Percentiles rank a stretch among this genome's conserved stretches.
phyloP scores from a whole-genome alignment of 441 rosid species.

The Pelargonium fulgidum region DNA sequence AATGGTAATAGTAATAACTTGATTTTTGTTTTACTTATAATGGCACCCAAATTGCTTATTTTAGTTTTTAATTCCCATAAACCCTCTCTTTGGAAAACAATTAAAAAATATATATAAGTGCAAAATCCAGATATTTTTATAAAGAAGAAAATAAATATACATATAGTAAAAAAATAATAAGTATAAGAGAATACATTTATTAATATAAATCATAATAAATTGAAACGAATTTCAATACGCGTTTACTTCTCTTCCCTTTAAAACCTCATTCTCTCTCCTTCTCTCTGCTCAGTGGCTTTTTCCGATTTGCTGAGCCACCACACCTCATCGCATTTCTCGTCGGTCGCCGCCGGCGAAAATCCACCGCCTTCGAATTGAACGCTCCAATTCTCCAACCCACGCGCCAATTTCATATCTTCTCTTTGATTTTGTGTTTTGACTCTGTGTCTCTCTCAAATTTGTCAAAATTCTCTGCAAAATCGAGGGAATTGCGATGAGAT shows the following conservation, averaged over 20 bases:
- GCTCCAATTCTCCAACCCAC: neutral
- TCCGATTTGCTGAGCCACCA: neutral
- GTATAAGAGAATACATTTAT: too few species aligned
- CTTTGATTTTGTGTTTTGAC: too few species aligned
- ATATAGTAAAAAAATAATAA: too few species aligned
- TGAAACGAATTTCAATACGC: constrained; percentile 9
- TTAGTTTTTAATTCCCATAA: too few species aligned
- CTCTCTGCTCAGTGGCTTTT: constrained; percentile 6
- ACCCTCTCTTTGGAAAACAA: too few species aligned
- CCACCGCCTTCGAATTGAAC: neutral
- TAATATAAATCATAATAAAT: neutral
- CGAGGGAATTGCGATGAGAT: neutral
- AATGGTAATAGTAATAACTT: too few species aligned
- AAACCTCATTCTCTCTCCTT: neutral
- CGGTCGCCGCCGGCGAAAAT: neutral
- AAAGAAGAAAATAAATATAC: too few species aligned
- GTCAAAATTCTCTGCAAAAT: neutral
- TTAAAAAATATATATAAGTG: too few species aligned
- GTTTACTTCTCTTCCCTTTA: neutral
- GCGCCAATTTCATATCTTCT: too few species aligned
- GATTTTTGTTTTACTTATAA: too few species aligned
- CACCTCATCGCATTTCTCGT: neutral
- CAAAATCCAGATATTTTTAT: too few species aligned
- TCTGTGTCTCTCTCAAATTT: neutral
- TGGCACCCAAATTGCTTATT: too few species aligned